Base-by-base conservation (phyloP, 78 protist genomes). In the Dictyostelium firmibasis region DNA sequence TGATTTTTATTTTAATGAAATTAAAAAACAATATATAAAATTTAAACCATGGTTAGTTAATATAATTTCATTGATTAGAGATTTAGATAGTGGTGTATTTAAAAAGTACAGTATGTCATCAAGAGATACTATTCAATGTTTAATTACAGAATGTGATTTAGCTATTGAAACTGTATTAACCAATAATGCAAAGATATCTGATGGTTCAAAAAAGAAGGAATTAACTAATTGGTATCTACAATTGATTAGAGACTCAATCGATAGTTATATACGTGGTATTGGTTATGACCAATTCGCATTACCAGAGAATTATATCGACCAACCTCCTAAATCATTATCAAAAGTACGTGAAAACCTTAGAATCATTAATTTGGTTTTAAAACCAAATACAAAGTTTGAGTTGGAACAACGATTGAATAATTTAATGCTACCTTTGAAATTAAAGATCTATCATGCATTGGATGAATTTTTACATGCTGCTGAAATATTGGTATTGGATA, bases 31-130 rank as follows among this genome's bases (percentile, higher is more conserved):
- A 13, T 89, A 81, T 57, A 81, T 60, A 3, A 79, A 81, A 70
- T 89, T 89, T 33, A 89, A 89, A 81, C 94, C 93, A 20, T 87
- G 31, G 31, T 25, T 87, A 83, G 86, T 85, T 38, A 79, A 75
- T n/a, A 5, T 87, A 5, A 44, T 74, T n/a, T n/a, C 78, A 64
- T 31, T 87, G 0, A 78, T 87, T 13, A 33, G 16, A 10, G 93
- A 87, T 36, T 11, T 87, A 0, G 93, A 87, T 31, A 78, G 14
- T 79, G 93, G 86, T n/a, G 43, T 13, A 33, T 67, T 67, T 67
- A 76, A 20, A 60, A 79, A 50, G 18, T 64, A 43, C n/a, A 41
- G 86, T 78, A 20, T 87, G 11, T 35, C 25, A 14, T 85, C 93
- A 11, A 76, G 67, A 27, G 93, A 87, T 64, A 25, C 86, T 1